phyloP scores from a whole-genome alignment of 352 stramenopile species.

The Albugo laibachii region DNA sequence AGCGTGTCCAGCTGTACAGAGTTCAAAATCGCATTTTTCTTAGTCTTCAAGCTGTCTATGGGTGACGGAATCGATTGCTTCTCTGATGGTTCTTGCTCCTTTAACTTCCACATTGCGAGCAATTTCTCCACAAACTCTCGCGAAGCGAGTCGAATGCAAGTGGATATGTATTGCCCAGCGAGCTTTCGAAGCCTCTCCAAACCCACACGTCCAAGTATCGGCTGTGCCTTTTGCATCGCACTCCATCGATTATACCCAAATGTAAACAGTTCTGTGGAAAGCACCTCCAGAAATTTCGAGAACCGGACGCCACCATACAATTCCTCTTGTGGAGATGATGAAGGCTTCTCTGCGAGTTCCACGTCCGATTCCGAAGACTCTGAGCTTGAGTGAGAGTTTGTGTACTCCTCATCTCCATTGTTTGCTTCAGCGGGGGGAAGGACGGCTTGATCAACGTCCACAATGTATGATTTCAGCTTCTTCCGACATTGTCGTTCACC shows the following conservation, averaged over 20 bases:
- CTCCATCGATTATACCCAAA: slow-evolving; percentile 77
- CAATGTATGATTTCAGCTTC: slow-evolving; percentile 47
- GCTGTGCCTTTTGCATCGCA: slow-evolving; percentile 17
- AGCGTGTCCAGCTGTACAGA: slow-evolving; percentile 1
- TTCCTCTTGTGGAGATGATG: slow-evolving; percentile 13
- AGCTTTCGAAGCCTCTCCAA: slow-evolving; percentile 19
- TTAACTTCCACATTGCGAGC: not conserved
- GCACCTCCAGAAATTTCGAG: slow-evolving; percentile 7
- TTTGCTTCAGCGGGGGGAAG: slow-evolving; percentile 20
- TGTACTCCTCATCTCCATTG: slow-evolving; percentile 22
- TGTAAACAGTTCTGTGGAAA: slow-evolving; percentile 25
- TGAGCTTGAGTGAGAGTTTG: not conserved
- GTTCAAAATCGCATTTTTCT: slow-evolving; percentile 3
- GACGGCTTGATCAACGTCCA: slow-evolving; percentile 26
- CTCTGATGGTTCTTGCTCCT: not conserved
- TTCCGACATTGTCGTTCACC: slow-evolving; percentile 35
- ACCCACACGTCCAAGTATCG: not conserved
- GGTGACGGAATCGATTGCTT: too few species aligned
- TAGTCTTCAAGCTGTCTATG: not conserved
- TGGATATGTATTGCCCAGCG: slow-evolving; percentile 22
- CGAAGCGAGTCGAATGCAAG: slow-evolving; percentile 21
- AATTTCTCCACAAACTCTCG: slow-evolving; percentile 1
- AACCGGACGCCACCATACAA: slow-evolving; percentile 6
- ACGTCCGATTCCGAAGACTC: slow-evolving; percentile 10
- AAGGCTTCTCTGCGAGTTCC: slow-evolving; percentile 4